These are phyloP conservation scores for Amanita pallidorosea DNA, from an alignment of 768 basidiomycete genomes.

Conservation along the genomic window DNA sequence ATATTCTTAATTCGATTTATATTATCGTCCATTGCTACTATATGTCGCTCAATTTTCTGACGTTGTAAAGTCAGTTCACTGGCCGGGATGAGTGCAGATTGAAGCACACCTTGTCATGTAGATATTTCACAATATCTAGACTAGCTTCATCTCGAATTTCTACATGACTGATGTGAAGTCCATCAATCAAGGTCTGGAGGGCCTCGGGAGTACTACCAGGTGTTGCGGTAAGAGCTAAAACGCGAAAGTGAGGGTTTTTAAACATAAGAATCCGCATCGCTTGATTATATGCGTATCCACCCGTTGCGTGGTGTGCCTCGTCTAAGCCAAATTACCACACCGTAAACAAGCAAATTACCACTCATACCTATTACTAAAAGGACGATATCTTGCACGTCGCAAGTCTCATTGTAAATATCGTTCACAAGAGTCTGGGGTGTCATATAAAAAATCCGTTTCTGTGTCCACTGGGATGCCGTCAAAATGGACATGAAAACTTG, in stretches of 20 bases:
- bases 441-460: slow-evolving; percentile 88
- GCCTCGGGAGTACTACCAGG: slow-evolving; percentile 79
- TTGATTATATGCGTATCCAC: slow-evolving; percentile 82
- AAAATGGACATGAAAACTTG: background rate
- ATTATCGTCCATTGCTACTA: slow-evolving; percentile 62
- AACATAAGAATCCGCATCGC: slow-evolving; percentile 86
- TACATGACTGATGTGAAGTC: slow-evolving; percentile 87
- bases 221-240: slow-evolving; percentile 92
- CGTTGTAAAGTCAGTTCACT: slow-evolving; percentile 2
- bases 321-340: slow-evolving; percentile 32
- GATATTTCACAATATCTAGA: slow-evolving; percentile 75
- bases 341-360: slow-evolving; percentile 8
- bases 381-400: slow-evolving; percentile 73
- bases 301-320: slow-evolving; percentile 91
- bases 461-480: slow-evolving; percentile 45
- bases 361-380: slow-evolving; percentile 77
- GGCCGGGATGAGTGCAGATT: background rate
- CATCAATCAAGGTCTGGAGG: slow-evolving; percentile 88
- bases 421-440: slow-evolving; percentile 93
- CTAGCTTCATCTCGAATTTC: slow-evolving; percentile 91
- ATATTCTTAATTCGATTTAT: slow-evolving; percentile 57
- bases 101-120: slow-evolving; percentile 85
- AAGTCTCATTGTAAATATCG: slow-evolving; percentile 62
- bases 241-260: slow-evolving; percentile 87
- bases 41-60: slow-evolving; percentile 67